Conservation (phyloP, 257 asterid genomes). For the Capsicum chinense region DNA sequence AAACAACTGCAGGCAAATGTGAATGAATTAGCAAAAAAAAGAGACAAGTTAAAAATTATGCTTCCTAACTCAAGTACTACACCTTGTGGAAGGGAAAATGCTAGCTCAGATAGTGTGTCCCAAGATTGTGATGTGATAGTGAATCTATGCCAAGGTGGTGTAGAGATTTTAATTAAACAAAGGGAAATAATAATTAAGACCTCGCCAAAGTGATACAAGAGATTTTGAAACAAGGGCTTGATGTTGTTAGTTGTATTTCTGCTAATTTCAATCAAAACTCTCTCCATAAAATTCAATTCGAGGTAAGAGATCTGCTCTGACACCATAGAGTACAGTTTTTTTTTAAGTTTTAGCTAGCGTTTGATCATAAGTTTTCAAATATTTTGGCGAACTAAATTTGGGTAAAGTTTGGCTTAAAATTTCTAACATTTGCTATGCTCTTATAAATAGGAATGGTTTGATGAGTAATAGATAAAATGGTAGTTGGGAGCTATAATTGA, state of each 20-base stretch:
- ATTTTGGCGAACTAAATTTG: too few relatives aligned
- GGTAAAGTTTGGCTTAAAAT: too few relatives aligned
- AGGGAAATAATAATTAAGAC: conserved; percentile 11
- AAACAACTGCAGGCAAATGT: conserved; percentile 43
- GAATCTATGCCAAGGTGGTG: conserved; percentile 42
- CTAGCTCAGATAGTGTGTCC: background rate
- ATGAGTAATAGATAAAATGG: too few relatives aligned
- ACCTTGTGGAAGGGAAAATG: background rate
- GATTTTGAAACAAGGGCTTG: conserved; percentile 42
- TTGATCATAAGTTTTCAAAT: too few relatives aligned
- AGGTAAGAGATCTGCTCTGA: conserved; percentile 43
- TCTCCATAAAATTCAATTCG: conserved; percentile 45
- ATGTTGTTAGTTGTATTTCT: conserved; percentile 46
- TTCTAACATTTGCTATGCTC: too few relatives aligned
- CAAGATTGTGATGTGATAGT: conserved; percentile 36
- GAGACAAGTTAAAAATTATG: conserved; percentile 38
- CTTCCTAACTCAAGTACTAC: background rate
- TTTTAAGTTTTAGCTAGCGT: too few relatives aligned
- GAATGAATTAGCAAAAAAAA: conserved; percentile 38
- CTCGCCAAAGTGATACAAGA: conserved; percentile 49
- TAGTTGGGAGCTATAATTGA: too few relatives aligned
- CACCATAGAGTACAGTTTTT: background rate
- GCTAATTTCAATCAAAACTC: conserved; percentile 42
- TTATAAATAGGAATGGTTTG: too few relatives aligned
- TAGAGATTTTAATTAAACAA: conserved; percentile 47